A percentile compares a stretch with the other conserved stretches of the same genome.
Conservation (phyloP, 2,329 filamentous ascomycete species). For the Tolypocladium paradoxum region DNA sequence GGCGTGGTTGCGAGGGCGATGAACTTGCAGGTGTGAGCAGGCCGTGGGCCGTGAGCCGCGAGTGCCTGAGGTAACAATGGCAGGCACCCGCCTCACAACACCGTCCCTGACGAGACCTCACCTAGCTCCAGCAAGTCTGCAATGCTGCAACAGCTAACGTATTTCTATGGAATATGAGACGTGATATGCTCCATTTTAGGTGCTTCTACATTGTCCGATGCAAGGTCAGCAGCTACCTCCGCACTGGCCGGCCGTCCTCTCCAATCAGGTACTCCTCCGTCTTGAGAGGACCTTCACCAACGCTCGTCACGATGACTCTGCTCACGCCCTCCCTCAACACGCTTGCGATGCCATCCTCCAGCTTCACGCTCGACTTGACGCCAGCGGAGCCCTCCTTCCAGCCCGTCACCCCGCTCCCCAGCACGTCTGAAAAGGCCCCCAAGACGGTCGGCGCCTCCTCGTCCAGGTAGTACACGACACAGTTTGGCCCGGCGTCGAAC, state of each 20-base stretch:
- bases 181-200: background rate
- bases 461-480: slow-evolving; percentile 89
- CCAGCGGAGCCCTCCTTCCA: slow-evolving; percentile 54
- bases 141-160: background rate
- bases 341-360: slow-evolving; percentile 55
- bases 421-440: slow-evolving; percentile 62
- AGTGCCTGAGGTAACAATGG: background rate
- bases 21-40: background rate
- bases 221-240: slow-evolving; percentile 11
- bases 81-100: background rate
- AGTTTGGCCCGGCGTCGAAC: slow-evolving; percentile 94
- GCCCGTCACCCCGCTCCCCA: slow-evolving; percentile 51
- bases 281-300: slow-evolving; percentile 79
- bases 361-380: slow-evolving; percentile 40
- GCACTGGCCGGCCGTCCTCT: slow-evolving; percentile 46
- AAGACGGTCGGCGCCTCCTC: slow-evolving; percentile 63
- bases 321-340: slow-evolving; percentile 70
- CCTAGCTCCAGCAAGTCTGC: background rate
- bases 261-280: slow-evolving; percentile 68
- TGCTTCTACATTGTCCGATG: background rate
- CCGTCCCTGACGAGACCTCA: background rate
- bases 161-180: background rate
- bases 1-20: background rate
- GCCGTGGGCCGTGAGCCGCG: background rate
- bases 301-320: slow-evolving; percentile 80